These are phyloP conservation scores for Roridomyces roridus DNA, from an alignment of 768 basidiomycete species.

Conservation along the genomic window DNA sequence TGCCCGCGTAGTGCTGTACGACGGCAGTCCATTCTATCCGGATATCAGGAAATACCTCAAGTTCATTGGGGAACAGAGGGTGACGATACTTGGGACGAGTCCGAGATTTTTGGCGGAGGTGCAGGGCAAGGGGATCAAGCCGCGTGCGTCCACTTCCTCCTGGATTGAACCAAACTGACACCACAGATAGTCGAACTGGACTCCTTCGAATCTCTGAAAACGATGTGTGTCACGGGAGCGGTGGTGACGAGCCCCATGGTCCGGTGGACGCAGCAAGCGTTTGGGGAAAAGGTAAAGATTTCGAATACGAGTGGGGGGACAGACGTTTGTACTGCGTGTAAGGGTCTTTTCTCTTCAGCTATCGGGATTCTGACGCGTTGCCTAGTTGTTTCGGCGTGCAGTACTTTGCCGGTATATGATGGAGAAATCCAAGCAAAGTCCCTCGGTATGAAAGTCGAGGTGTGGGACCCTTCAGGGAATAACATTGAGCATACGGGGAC, in stretches of 20 bases:
- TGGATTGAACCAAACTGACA: too few relatives aligned
- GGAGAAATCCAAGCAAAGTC: conserved; percentile 71
- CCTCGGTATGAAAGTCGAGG: conserved; percentile 71
- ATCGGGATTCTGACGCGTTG: too few relatives aligned
- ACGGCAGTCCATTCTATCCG: conserved; percentile 61
- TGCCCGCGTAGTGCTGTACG: conserved; percentile 50
- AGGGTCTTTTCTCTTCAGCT: conserved; percentile 33
- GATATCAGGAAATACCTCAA: conserved; percentile 46
- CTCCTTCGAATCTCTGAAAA: conserved; percentile 60
- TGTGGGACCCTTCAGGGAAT: conserved; percentile 60
- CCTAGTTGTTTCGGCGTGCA: conserved; percentile 59
- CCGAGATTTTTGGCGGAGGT: conserved; percentile 57
- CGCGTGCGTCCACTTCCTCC: conserved; percentile 42
- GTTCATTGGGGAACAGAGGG: conserved; percentile 51
- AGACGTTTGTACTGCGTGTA: conserved; percentile 70
- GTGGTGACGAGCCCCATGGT: conserved; percentile 72
- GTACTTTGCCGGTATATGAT: conserved; percentile 59
- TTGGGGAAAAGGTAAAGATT: conserved; percentile 57
- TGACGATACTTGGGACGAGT: conserved; percentile 40
- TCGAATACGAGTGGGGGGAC: conserved; percentile 72
- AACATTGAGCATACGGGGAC: conserved; percentile 50
- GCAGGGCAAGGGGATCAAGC: conserved; percentile 47
- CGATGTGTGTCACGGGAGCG: conserved; percentile 62
- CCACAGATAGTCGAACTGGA: conserved; percentile 54
- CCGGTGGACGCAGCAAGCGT: conserved; percentile 67